Percentiles rank a stretch among this genome's conserved stretches.
Evolutionary conservation across 176 grass and related monocot species (phyloP).

Genomic region (barley (Hordeum vulgare)): DNA sequence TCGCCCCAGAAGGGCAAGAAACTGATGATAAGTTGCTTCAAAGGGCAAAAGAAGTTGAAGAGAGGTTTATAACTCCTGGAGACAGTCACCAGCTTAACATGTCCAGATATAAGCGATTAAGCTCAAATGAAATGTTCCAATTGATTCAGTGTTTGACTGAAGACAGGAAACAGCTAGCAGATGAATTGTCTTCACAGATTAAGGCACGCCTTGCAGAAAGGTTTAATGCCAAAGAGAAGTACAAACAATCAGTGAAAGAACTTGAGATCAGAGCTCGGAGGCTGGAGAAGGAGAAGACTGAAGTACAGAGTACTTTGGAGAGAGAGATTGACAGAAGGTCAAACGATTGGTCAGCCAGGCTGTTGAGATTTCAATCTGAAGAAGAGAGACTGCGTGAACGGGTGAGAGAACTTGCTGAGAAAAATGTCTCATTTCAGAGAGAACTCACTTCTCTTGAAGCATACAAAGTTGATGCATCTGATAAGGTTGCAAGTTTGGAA

Average conservation of each 20-base stretch:
- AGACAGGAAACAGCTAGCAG: constrained; percentile 55
- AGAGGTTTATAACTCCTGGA: constrained; percentile 34
- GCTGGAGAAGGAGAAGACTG: constrained; percentile 74
- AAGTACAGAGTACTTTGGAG: constrained; percentile 49
- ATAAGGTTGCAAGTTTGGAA: constrained; percentile 37
- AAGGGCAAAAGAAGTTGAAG: constrained; percentile 58
- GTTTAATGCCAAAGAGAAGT: constrained; percentile 55
- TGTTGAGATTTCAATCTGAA: constrained; percentile 66
- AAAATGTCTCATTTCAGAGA: constrained; percentile 93
- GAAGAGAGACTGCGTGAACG: constrained; percentile 82
- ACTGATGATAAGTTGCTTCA: constrained; percentile 51
- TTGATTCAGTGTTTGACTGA: constrained; percentile 56
- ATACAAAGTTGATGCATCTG: constrained; percentile 30
- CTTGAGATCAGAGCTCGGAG: constrained; percentile 46
- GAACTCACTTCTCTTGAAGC: constrained; percentile 70
- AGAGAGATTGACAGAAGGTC: constrained; percentile 72
- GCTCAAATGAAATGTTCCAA: constrained; percentile 35
- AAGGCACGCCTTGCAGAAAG: constrained; percentile 70
- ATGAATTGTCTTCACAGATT: constrained; percentile 79
- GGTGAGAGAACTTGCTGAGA: constrained; percentile 87
- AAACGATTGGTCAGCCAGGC: constrained; percentile 55
- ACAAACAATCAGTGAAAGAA: constrained; percentile 49
- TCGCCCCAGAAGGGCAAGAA: constrained; percentile 26
- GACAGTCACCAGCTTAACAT: constrained; percentile 42
- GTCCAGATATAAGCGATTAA: constrained; percentile 29